A percentile compares a stretch with the other conserved stretches of the same genome.
phyloP scores from a whole-genome alignment of 352 stramenopile genomes.

The Globisporangium emineosum region DNA sequence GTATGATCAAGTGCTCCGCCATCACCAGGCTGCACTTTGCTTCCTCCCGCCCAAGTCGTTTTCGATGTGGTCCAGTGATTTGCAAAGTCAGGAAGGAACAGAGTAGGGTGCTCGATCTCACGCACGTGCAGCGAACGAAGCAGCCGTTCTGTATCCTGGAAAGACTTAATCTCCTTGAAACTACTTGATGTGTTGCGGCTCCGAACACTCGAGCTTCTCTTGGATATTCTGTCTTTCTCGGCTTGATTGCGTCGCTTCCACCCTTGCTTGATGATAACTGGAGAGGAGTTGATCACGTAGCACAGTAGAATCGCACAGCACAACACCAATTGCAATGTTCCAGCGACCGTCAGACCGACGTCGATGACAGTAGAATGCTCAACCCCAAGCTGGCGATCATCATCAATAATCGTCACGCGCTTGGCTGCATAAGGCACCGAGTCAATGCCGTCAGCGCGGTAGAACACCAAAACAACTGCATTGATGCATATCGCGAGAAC shows the following conservation, averaged over 20 bases:
- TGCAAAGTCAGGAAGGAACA: conserved; percentile 33
- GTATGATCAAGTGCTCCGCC: not conserved
- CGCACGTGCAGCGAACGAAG: conserved; percentile 52
- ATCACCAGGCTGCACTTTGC: not conserved
- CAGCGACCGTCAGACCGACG: conserved; percentile 33
- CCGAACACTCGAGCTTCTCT: conserved; percentile 36
- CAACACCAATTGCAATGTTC: conserved; percentile 46
- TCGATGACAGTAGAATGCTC: conserved; percentile 34
- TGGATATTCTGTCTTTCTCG: conserved; percentile 37
- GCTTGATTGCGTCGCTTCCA: conserved; percentile 54
- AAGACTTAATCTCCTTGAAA: conserved; percentile 42
- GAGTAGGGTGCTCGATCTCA: conserved; percentile 68
- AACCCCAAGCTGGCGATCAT: conserved; percentile 2
- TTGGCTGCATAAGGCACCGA: conserved; percentile 45
- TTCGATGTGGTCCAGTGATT: conserved; percentile 1
- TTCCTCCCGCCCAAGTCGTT: not conserved
- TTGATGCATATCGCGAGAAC: conserved; percentile 53
- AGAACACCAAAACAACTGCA: conserved; percentile 55
- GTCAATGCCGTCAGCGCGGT: conserved; percentile 49
- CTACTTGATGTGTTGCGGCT: conserved; percentile 15
- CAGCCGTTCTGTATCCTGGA: conserved; percentile 62
- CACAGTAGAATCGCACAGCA: conserved; percentile 47
- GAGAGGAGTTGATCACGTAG: conserved; percentile 65
- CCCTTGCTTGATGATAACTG: conserved; percentile 65
- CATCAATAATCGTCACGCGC: conserved; percentile 33